Evolutionary conservation across 2,329 filamentous ascomycete genomes (phyloP), one percentile per base, ranked within the genome.

Genomic region (Fusarium globosum): DNA sequence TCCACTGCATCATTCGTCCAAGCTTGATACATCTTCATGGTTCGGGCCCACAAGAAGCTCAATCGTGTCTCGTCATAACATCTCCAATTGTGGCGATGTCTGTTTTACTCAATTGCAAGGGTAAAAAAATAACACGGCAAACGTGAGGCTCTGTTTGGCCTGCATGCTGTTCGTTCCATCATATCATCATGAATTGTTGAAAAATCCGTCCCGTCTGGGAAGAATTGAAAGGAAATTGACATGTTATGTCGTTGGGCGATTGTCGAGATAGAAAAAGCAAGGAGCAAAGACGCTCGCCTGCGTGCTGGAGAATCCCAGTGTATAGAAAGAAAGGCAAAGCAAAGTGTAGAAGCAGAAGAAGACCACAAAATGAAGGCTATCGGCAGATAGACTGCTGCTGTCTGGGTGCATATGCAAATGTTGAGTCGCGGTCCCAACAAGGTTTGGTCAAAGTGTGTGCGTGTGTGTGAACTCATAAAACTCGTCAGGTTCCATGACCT

Each of bases 151-250:
- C 76, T 78, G 77, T 78, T 76, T 76, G 62, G 74, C 76, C 74
- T 58, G 43, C 58, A 69, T 58, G 69, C 71, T 76, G 67, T 75
- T 78, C 76, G 60, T 78, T 78, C 72, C 76, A 72, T 78, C 77
- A 67, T 78, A 77, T 78, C 77, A 70, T 78, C 77, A 76, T 78
- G 68, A 78, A 63, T 62, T 71, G 69, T 67, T 68, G 60, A 70
- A 61, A 77, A 70, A 61, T 72, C 72, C 73, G 38, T 73, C 65
- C 63, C 59, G 51, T n/a, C 21, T 61, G 28, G 42, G 48, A 71
- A 59, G 42, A 26, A 61, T 71, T 33, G 42, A 67, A 69, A 59
- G 60, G 69, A 68, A 61, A 51, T 41, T 58, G 59, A 62, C 58
- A 68, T 66, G 52, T 63, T 61, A 21, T 51, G 51, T 51, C 36